Conservation (phyloP, 257 asterid genomes). For the Capsicum rhomboideum region DNA sequence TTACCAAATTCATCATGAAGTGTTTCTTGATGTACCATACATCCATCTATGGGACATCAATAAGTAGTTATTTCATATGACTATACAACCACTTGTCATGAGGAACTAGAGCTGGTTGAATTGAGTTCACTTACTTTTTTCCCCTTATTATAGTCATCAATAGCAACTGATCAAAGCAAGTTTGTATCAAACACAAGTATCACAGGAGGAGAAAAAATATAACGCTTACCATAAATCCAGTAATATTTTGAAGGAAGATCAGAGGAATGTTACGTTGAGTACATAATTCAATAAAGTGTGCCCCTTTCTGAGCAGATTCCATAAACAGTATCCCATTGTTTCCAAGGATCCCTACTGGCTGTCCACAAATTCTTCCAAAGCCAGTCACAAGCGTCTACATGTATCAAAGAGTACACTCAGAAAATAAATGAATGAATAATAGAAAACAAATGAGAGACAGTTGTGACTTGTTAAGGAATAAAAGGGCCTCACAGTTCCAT, state of each 20-base stretch:
- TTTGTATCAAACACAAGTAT: background rate
- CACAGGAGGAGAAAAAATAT: background rate
- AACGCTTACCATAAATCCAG: conserved; percentile 80
- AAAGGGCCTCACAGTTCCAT: conserved; percentile 87
- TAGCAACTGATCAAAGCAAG: background rate
- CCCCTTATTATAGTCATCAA: background rate
- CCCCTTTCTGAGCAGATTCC: conserved; percentile 96
- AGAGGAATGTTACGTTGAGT: conserved; percentile 84
- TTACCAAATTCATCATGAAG: background rate
- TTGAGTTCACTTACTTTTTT: background rate
- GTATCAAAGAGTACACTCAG: background rate
- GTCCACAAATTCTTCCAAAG: conserved; percentile 82
- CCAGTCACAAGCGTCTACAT: conserved; percentile 93
- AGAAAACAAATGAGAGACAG: background rate
- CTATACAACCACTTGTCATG: background rate
- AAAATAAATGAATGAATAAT: background rate
- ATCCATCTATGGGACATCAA: background rate
- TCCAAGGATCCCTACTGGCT: conserved; percentile 92
- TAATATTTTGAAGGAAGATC: conserved; percentile 93
- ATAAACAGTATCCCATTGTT: conserved; percentile 87
- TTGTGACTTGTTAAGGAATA: background rate
- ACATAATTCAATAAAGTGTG: conserved; percentile 93
- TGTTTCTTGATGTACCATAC: background rate
- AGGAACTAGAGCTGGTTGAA: background rate
- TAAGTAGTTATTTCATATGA: background rate